phyloP scores from a whole-genome alignment of 495 filamentous ascomycete species.

The Aspergillus sparsus region DNA sequence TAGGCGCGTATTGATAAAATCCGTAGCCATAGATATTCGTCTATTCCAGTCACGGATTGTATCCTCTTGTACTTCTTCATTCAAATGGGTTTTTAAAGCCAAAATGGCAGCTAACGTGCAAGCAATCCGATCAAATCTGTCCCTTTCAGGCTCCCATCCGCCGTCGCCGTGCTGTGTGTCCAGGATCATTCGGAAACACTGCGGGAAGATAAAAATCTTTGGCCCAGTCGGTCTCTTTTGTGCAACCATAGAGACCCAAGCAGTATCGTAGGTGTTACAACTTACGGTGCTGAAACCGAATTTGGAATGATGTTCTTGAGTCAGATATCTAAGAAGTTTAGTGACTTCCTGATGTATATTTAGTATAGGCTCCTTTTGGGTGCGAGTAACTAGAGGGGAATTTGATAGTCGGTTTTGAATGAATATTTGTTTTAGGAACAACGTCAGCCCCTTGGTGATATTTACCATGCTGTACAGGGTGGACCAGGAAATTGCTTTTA shows the following conservation, averaged over 20 bases:
- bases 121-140: constrained; percentile 19
- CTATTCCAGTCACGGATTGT: not conserved
- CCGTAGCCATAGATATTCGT: not conserved
- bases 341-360: not conserved
- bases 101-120: constrained; percentile 28
- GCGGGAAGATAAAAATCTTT: constrained; percentile 28
- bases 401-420: too few relatives aligned
- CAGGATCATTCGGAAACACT: constrained; percentile 27
- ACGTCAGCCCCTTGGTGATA: too few relatives aligned
- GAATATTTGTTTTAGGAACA: too few relatives aligned
- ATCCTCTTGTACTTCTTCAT: not conserved
- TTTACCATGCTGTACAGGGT: too few relatives aligned
- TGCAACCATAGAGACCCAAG: constrained; percentile 48
- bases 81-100: not conserved
- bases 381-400: not conserved
- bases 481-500: too few relatives aligned
- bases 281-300: constrained; percentile 31
- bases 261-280: constrained; percentile 45
- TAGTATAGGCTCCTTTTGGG: not conserved
- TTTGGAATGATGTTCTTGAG: not conserved
- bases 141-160: constrained; percentile 20
- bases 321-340: not conserved
- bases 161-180: constrained; percentile 22
- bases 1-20: not conserved
- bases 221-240: constrained; percentile 23